phyloP scores from a whole-genome alignment of 192 early-diverging fungal genomes.

The Backusella tuberculispora region DNA sequence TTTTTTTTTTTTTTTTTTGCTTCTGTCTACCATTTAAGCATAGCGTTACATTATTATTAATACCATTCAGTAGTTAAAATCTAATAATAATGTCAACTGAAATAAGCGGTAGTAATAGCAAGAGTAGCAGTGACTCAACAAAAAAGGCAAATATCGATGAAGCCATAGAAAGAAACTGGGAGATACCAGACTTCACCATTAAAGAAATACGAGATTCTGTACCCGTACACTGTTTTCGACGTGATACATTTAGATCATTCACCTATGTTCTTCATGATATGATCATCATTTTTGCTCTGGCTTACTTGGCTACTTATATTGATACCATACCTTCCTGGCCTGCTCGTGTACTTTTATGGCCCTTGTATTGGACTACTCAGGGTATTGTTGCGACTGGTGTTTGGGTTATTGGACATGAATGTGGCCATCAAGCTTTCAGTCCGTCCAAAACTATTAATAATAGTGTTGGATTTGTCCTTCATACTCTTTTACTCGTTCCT shows the following conservation, averaged over 20 bases:
- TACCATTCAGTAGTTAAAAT: background rate
- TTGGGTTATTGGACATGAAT: constrained; percentile 93
- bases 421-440: constrained; percentile 93
- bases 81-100: background rate
- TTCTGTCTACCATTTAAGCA: background rate
- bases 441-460: constrained; percentile 84
- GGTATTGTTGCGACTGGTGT: constrained; percentile 87
- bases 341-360: constrained; percentile 67
- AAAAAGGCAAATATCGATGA: constrained; percentile 25
- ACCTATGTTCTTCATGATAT: constrained; percentile 82
- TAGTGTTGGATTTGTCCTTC: constrained; percentile 85
- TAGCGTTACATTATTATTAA: background rate
- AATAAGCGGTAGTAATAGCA: background rate
- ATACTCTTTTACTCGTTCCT: constrained; percentile 89
- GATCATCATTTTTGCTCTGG: constrained; percentile 63
- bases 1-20: too few relatives aligned
- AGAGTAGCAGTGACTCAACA: background rate
- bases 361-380: constrained; percentile 80
- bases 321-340: constrained; percentile 50
- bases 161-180: constrained; percentile 49
- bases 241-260: constrained; percentile 79
- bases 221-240: constrained; percentile 93
- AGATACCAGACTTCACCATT: constrained; percentile 78
- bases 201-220: constrained; percentile 91
- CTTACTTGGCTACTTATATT: constrained; percentile 71